These are phyloP conservation scores for Dacryopinax spathularia DNA, from an alignment of 768 basidiomycete species.

Conservation along the genomic window DNA sequence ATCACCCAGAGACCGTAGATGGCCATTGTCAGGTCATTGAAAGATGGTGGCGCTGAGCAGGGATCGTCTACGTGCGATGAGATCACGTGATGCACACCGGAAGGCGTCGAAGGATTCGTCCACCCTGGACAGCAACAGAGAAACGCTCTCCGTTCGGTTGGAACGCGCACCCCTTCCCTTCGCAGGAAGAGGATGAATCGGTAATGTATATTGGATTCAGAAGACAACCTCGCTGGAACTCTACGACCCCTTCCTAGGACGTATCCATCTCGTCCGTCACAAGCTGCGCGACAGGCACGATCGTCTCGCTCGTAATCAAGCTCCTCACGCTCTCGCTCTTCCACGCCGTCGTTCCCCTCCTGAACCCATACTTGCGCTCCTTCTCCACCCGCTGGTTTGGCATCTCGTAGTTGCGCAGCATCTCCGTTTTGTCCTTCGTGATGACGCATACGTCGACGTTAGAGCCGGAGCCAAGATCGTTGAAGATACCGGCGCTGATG, in stretches of 20 bases:
- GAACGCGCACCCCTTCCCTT: too few species aligned
- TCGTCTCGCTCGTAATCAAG: constrained; percentile 57
- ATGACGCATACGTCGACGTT: constrained; percentile 97
- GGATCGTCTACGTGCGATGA: too few species aligned
- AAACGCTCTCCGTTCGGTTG: too few species aligned
- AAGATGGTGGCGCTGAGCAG: neutral
- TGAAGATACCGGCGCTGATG: constrained; percentile 93
- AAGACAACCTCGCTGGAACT: neutral
- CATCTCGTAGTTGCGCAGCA: constrained; percentile 85
- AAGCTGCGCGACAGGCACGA: constrained; percentile 29
- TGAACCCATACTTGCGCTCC: constrained; percentile 52
- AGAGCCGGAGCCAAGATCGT: constrained; percentile 97
- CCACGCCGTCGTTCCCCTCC: constrained; percentile 78
- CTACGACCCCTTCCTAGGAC: constrained; percentile 6
- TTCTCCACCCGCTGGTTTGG: constrained; percentile 76
- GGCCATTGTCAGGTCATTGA: constrained; percentile 37
- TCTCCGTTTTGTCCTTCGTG: constrained; percentile 72
- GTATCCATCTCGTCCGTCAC: constrained; percentile 11
- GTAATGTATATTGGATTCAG: neutral
- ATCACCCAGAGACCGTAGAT: constrained; percentile 85
- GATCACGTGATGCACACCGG: too few species aligned
- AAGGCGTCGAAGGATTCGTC: too few species aligned
- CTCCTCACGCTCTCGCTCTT: constrained; percentile 63
- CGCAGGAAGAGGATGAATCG: neutral
- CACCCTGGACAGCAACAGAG: too few species aligned